Percentiles rank a stretch among this genome's conserved stretches.
These are phyloP conservation scores for Rubia yunnanensis DNA, from an alignment of 257 asterid species.

Conservation along the genomic window DNA sequence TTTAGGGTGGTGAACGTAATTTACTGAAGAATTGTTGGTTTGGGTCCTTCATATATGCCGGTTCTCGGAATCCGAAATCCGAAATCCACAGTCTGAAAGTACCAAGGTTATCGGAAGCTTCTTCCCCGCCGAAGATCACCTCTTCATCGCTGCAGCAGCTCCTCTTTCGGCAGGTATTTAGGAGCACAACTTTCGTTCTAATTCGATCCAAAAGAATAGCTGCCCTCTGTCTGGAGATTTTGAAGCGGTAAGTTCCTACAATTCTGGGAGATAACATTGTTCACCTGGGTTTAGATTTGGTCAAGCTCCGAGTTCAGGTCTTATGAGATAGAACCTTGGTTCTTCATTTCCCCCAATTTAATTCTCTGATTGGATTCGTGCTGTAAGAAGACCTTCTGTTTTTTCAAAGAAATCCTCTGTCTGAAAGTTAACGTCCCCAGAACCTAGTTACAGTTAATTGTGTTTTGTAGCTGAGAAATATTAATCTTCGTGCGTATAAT, in stretches of 20 bases:
- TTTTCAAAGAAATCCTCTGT: background rate
- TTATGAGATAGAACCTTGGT: background rate
- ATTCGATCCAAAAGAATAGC: background rate
- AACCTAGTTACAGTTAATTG: background rate
- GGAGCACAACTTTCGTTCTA: background rate
- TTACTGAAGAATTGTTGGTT: background rate
- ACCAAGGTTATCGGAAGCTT: background rate
- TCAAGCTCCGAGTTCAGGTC: background rate
- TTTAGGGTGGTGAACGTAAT: background rate
- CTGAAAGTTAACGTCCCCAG: background rate
- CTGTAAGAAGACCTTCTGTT: background rate
- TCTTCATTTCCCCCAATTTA: background rate
- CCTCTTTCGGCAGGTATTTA: background rate
- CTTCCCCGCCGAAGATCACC: background rate
- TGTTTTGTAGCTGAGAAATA: background rate
- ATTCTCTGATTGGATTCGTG: background rate
- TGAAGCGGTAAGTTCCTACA: constrained; percentile 18
- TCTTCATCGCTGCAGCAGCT: background rate
- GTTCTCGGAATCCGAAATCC: background rate
- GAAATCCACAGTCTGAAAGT: background rate
- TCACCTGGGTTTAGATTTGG: background rate
- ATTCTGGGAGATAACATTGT: background rate
- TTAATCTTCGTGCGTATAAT: background rate
- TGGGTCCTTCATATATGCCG: background rate
- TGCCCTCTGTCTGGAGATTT: constrained; percentile 14